Evolutionary conservation across 345 rosid species (phyloP).

Genomic region (Ceriops zippeliana): DNA sequence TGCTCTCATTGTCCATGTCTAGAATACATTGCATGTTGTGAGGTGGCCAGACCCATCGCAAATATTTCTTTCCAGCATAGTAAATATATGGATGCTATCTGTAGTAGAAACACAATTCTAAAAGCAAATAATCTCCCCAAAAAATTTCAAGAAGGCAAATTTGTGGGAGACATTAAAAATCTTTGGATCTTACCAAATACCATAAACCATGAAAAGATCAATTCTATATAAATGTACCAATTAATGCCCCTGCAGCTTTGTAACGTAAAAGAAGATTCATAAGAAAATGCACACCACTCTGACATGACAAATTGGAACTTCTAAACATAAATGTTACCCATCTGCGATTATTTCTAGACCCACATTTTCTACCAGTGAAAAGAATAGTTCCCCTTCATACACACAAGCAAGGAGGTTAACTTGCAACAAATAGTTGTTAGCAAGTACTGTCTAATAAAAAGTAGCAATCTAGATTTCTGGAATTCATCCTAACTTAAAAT

Average conservation of each 20-base stretch:
- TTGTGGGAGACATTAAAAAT: too few relatives aligned
- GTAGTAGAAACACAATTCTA: background rate
- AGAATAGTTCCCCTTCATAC: constrained; percentile 80
- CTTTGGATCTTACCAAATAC: too few relatives aligned
- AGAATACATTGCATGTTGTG: too few relatives aligned
- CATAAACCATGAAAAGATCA: too few relatives aligned
- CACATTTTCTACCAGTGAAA: constrained; percentile 65
- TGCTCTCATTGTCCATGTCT: too few relatives aligned
- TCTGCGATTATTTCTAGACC: constrained; percentile 90
- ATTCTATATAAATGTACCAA: background rate
- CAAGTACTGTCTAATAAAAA: background rate
- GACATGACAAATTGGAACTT: background rate
- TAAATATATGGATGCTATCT: background rate
- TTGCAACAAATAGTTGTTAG: too few relatives aligned
- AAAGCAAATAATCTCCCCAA: background rate
- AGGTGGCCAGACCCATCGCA: too few relatives aligned
- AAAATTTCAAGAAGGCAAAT: background rate
- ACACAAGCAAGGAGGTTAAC: constrained; percentile 4
- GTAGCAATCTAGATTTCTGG: background rate
- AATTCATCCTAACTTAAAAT: background rate
- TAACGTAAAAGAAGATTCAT: background rate
- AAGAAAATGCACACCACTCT: background rate
- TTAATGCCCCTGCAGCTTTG: background rate
- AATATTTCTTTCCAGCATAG: too few relatives aligned
- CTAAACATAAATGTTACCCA: constrained; percentile 51